Base-by-base conservation (phyloP, 768 basidiomycete species). In the Mycena metata region DNA sequence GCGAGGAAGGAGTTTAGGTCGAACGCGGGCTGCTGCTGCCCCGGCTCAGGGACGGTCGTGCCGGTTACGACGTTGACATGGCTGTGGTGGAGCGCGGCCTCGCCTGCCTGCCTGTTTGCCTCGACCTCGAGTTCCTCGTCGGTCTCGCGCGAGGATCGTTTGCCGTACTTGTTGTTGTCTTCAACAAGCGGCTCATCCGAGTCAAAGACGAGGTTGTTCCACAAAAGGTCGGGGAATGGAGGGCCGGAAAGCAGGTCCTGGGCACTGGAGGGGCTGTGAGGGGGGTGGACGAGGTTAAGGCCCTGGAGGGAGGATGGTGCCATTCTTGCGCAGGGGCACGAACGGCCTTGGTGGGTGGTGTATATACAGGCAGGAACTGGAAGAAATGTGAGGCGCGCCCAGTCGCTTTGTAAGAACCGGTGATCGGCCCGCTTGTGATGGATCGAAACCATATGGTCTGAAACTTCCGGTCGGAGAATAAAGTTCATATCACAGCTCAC, bases 151-250 rank as follows among this genome's bases (percentile, higher is more conserved):
- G 74, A 50, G 56, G 78, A 79, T 66, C 74, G 77, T 56, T 69
- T 64, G 30, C 79, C 80, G 64, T 80, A 83, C 30, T 81, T 75
- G 49, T 81, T 79, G 64, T 76, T 15, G 39, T 39, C 39, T 39
- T 15, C 74, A 46, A 77, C 73, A 42, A 78, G 73, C n/a, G 88
- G 80, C 21, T 94, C 94, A 74, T 94, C 92, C 0, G 88, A 88
- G 66, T 94, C 89, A 76, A 96, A 96, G 10, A 89, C 79, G 63
- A 95, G 84, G 78, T 93, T 90, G 16, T 92, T 91, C 95, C 95
- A 96, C 60, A 96, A 84, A 61, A 95, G 84, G 79, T 95, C 94
- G 13, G 91, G 90, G 75, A 89, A 92, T 0, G 90, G 82, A 26
- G 88, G 86, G 0, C 88, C 82, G 0, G 87, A 80, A 67, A 93